Percentiles rank a stretch among this genome's conserved stretches.
These are phyloP conservation scores for Sutorius eximius DNA, from an alignment of 1,284 basidiomycete genomes.

Conservation along the genomic window DNA sequence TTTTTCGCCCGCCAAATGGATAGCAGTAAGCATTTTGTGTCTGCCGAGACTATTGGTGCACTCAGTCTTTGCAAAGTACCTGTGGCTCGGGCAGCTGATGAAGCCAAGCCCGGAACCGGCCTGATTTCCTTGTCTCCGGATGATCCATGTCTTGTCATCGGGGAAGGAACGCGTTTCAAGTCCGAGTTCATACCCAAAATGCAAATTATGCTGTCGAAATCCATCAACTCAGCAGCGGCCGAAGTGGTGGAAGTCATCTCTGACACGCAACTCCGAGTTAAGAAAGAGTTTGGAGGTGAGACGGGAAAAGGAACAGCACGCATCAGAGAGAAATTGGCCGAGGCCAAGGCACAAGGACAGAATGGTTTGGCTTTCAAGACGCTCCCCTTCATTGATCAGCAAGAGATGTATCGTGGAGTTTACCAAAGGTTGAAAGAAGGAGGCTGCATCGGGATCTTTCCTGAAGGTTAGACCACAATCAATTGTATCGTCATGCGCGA, in stretches of 20 bases:
- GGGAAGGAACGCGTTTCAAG: constrained; percentile 79
- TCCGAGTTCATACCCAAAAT: constrained; percentile 77
- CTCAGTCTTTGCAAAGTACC: constrained; percentile 62
- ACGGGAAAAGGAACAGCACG: constrained; percentile 73
- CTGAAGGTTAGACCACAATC: constrained; percentile 68
- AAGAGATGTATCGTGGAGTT: constrained; percentile 93
- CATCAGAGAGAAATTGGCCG: constrained; percentile 66
- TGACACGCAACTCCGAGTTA: constrained; percentile 83
- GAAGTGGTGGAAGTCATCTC: constrained; percentile 90
- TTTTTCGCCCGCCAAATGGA: constrained; percentile 86
- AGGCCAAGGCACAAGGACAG: constrained; percentile 52
- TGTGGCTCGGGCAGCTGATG: constrained; percentile 90
- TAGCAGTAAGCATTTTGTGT: constrained; percentile 67
- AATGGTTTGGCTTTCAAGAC: constrained; percentile 74
- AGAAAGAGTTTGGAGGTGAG: constrained; percentile 87
- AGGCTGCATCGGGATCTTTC: constrained; percentile 93
- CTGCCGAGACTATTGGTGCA: constrained; percentile 1
- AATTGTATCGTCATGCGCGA: background rate
- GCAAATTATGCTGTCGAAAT: constrained; percentile 89
- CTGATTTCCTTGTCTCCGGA: constrained; percentile 69
- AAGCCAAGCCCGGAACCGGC: constrained; percentile 80
- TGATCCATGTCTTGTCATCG: constrained; percentile 80
- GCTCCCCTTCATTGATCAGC: constrained; percentile 87
- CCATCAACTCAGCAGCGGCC: constrained; percentile 74
- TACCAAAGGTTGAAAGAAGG: constrained; percentile 87